Base-by-base conservation (phyloP, 345 rosid species). In the Rhizophora apiculata region DNA sequence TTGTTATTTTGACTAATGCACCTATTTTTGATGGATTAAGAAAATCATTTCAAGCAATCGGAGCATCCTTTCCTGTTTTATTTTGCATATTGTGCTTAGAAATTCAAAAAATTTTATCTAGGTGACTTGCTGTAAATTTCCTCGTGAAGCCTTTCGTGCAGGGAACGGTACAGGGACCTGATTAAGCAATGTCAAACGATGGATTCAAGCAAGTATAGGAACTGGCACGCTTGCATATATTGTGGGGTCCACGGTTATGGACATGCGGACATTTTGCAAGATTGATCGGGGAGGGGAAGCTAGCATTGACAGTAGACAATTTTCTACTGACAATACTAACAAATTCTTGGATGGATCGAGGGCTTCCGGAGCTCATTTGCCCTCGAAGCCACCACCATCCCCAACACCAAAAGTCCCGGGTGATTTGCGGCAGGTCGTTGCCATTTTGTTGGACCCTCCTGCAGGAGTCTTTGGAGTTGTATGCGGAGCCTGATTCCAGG, bases 141-240 rank as follows among this genome's bases (percentile, higher is more conserved):
- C 65, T 61, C 68, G 64, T 70, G 77, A 60, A 68, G 63, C 51
- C 67, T 60, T 59, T 69, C 59, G 60, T 63, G 79, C 87, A 93
- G 98, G 86, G 84, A 90, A 60, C 85, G 86, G 21, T 90, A 85
- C 70, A 62, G 76, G 74, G 89, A 89, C 56, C 83, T 93, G 77
- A 72, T 90, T 67, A 83, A 75, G 81, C 89, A 90, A 76, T 93
- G 96, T 62, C 96, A 87, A 71, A 63, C 68, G 62, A 93, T 93
- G 96, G 94, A 93, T 90, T 80, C 96, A 69, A 93, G 95, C 96
- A 69, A 93, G 95, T 76, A 82, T 88, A 62, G 98, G 96, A 79
- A 90, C 96, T 72, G 98, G 98, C 56, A 72, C 85, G 57, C 96
- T 93, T 83, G 98, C 98, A 13, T 88, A 83, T 82, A 84, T 81